Evolutionary conservation across 345 rosid species (phyloP), one percentile per base, ranked within the genome.

Genomic region (Eucalyptus regnans): DNA sequence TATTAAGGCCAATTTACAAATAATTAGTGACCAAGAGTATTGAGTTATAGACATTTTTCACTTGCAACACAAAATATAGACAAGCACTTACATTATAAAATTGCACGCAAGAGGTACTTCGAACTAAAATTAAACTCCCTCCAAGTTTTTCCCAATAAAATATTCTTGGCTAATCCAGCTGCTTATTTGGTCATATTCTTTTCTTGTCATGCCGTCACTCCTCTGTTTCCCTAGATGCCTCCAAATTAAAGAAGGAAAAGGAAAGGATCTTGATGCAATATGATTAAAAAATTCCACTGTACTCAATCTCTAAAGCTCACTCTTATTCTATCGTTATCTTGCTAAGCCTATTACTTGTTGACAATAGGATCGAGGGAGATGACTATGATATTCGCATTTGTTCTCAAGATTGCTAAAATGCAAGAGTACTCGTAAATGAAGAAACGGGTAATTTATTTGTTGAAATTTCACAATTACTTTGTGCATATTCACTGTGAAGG

Each of bases 81-180:
- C 7, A 31, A 68, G 41, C 43, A 31, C 43, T 68, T 33, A 0
- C 0, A 37, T 71, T 18, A 37, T 71, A 43, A 2, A 68, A 37
- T 71, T 71, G 81, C 81, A 37, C 27, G 10, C 46, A 71, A 33
- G 3, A 33, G 0, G 20, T 4, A 1, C 6, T 1, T 0, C 9
- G 2, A 68, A 16, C 22, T 9, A 3, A 12, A 33, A 33, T 68
- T 66, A 0, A 66, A 16, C 22, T 0, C 13, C 5, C 9, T 31
- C 13, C 4, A 1, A 13, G 5, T 29, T 13, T 29, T 64, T 31
- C 11, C 22, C 10, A 31, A 0, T 8, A 66, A 66, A 31, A 31
- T n/a, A 18, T 15, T 31, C 79, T 66, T 66, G 22, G 11, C 1
- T 62, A 16, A 4, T 66, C 5, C 5, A 37, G 0, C 31, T 7